These are phyloP conservation scores for Ogataea nakhonphanomensis DNA, from an alignment of 805 yeast species.

Conservation along the genomic window DNA sequence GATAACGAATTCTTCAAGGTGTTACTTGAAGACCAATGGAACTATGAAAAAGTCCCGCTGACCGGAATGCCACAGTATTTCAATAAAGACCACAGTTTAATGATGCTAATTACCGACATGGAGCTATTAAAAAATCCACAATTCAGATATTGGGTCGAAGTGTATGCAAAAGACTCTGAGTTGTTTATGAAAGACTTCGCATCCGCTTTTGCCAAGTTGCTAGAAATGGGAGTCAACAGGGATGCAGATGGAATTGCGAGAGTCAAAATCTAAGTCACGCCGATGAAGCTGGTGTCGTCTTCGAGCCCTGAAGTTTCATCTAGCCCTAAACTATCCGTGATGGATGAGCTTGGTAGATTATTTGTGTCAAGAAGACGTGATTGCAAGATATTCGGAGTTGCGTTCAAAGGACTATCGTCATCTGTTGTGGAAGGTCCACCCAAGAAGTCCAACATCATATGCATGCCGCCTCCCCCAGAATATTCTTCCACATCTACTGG, in stretches of 20 bases:
- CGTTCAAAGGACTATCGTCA: conserved; percentile 37
- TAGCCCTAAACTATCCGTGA: conserved; percentile 43
- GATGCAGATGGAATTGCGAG: conserved; percentile 33
- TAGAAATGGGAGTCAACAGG: conserved; percentile 43
- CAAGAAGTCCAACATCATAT: conserved; percentile 83
- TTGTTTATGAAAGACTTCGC: conserved; percentile 63
- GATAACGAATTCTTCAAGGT: conserved; percentile 42
- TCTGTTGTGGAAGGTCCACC: conserved; percentile 54
- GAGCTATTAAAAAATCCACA: conserved; percentile 55
- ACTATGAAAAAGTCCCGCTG: conserved; percentile 35
- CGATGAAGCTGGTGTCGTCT: conserved; percentile 40
- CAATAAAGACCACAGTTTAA: conserved; percentile 41
- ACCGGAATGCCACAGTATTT: conserved; percentile 41
- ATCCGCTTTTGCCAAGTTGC: conserved; percentile 60
- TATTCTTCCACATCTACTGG: conserved; percentile 92
- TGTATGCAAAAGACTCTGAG: conserved; percentile 64
- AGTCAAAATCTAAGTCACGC: conserved; percentile 22
- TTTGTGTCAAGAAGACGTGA: conserved; percentile 50
- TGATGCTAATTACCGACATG: conserved; percentile 88
- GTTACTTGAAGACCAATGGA: conserved; percentile 50
- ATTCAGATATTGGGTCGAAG: conserved; percentile 58
- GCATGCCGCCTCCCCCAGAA: conserved; percentile 89
- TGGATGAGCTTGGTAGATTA: conserved; percentile 51
- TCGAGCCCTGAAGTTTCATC: conserved; percentile 50
- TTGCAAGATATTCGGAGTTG: conserved; percentile 42